Base-by-base conservation (phyloP, 495 filamentous ascomycete genomes). In the Amphirosellinia nigrospora region DNA sequence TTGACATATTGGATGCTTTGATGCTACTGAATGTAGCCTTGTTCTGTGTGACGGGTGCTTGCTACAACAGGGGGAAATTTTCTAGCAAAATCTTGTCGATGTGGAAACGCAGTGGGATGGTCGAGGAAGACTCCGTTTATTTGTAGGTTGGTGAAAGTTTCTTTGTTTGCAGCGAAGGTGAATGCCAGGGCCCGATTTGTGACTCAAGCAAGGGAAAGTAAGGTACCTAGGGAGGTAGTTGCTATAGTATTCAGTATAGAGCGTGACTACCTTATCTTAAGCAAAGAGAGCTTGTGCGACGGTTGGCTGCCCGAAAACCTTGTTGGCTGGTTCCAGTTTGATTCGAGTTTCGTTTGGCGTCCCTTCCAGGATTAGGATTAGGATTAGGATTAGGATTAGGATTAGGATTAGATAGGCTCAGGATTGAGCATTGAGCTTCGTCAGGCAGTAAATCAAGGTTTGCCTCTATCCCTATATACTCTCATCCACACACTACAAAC, bases 1-100 rank as follows among this genome's bases (percentile, higher is more conserved):
- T 69, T 10, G 66, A 13, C 66, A 69, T 69, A 21, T 52, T 62
- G n/a, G 34, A 52, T 4, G 45, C 30, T 19, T 21, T 38, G 30
- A 4, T 41, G 21, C 26, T 32, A 4, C 30, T 28, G 3, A 38
- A 34, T 36, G 43, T 21, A 64, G 43, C 11, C 15, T 56, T 56
- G 52, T 56, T 56, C n/a, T n/a, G 34, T 56, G 52, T 34, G 19
- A 23, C 9, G 11, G 21, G 13, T 23, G 10, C 5, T 16, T 56
- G 26, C 28, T 34, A n/a, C n/a, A n/a, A n/a, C 0, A 32, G 9
- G 36, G 16, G 53, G 21, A 15, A 5, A 5, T 34, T 7, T 56
- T 15, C 53, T 52, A 7, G 9, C 21, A 11, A 52, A 52, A 8
- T 52, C 48, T 28, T 28, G 3, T 28, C 3, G 2, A 11, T 15